A percentile compares a stretch with the other conserved stretches of the same genome.
These are phyloP conservation scores for Pichia sp. DNA, from an alignment of 1,139 yeast genomes.

Conservation along the genomic window DNA sequence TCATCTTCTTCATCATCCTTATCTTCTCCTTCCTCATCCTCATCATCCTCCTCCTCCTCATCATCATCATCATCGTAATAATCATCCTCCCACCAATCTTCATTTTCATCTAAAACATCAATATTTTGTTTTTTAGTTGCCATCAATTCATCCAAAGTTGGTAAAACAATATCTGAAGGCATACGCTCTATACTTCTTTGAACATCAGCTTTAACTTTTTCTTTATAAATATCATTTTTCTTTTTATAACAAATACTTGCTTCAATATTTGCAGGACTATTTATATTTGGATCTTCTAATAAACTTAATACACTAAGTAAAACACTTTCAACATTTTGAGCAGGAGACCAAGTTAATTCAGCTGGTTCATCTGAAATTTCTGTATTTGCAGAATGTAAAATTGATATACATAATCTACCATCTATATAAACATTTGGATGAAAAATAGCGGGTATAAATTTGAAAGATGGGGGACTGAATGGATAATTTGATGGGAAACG, in stretches of 20 bases:
- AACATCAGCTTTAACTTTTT: constrained; percentile 76
- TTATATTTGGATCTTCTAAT: constrained; percentile 82
- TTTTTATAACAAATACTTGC: constrained; percentile 92
- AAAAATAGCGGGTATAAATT: constrained; percentile 90
- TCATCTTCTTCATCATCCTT: constrained; percentile 22
- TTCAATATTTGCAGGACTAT: constrained; percentile 94
- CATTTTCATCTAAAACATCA: constrained; percentile 79
- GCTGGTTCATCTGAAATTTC: constrained; percentile 91
- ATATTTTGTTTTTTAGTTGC: constrained; percentile 39
- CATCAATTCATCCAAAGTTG: constrained; percentile 47
- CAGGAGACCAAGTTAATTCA: constrained; percentile 94
- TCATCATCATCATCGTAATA: constrained; percentile 55
- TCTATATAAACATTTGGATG: constrained; percentile 96
- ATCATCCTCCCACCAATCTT: constrained; percentile 69
- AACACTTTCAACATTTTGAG: constrained; percentile 90
- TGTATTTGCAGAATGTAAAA: constrained; percentile 69
- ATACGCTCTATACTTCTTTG: constrained; percentile 77
- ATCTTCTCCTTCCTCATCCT: constrained; percentile 31
- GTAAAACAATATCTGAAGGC: constrained; percentile 82
- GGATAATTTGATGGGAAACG: constrained; percentile 90
- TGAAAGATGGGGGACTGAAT: constrained; percentile 86
- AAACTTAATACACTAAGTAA: constrained; percentile 84
- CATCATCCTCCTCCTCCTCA: constrained; percentile 32
- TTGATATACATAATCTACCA: constrained; percentile 90
- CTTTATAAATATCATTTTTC: constrained; percentile 72